Evolutionary conservation across 495 filamentous ascomycete genomes (phyloP).

Genomic region (Penicillium silybi): DNA sequence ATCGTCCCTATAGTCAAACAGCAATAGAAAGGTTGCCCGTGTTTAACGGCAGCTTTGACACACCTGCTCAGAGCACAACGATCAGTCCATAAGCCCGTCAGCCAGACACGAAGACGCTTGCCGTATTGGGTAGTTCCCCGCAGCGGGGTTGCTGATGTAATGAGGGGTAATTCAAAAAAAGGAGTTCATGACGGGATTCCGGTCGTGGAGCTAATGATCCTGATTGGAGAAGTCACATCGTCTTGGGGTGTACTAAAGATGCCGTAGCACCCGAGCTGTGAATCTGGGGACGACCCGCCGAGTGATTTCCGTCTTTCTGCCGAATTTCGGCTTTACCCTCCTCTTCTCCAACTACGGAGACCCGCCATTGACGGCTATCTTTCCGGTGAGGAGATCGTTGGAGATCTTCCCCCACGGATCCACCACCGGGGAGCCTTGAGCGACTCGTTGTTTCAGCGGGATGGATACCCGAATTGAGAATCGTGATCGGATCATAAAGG

Average conservation of each 20-base stretch:
- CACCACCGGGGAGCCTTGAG: constrained; percentile 1
- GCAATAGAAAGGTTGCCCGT: background rate
- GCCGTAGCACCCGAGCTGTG: background rate
- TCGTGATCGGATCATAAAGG: background rate
- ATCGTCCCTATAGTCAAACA: background rate
- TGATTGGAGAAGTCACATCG: background rate
- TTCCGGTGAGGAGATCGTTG: constrained; percentile 22
- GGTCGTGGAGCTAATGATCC: background rate
- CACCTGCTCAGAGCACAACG: background rate
- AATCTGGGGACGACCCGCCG: background rate
- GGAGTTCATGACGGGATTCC: background rate
- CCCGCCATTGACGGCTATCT: constrained; percentile 9
- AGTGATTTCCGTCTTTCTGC: constrained; percentile 13
- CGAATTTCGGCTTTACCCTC: constrained; percentile 15
- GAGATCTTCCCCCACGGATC: constrained; percentile 14
- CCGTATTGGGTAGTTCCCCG: constrained; percentile 6
- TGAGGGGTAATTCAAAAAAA: constrained; percentile 22
- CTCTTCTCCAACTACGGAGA: constrained; percentile 20
- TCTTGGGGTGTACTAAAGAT: constrained; percentile 4
- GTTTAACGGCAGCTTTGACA: background rate
- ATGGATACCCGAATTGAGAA: constrained; percentile 7
- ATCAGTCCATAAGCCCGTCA: constrained; percentile 1
- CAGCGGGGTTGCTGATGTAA: constrained; percentile 18
- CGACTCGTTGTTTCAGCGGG: background rate
- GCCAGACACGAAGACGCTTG: background rate